Evolutionary conservation across 306 rosid genomes (phyloP).

Genomic region (Nissolia schottii): DNA sequence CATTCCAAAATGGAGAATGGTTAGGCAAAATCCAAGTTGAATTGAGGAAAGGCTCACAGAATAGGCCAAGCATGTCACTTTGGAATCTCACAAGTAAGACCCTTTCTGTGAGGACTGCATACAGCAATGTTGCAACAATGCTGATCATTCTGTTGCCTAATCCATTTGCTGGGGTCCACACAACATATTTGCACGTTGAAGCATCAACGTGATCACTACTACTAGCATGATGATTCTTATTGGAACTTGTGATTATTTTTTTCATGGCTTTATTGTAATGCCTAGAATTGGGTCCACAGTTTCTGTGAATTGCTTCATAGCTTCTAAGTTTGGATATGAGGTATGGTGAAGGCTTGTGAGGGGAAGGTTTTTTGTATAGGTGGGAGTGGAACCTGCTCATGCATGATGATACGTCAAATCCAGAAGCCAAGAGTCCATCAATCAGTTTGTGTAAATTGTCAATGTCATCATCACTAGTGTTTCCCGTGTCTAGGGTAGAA

Average conservation of each 20-base stretch:
- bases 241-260: conserved; percentile 28
- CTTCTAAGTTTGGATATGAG: conserved; percentile 48
- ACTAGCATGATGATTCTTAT: not conserved
- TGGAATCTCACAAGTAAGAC: conserved; percentile 48
- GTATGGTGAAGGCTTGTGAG: conserved; percentile 49
- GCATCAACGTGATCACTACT: no score
- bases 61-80: conserved; percentile 42
- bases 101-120: conserved; percentile 49
- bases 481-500: not conserved
- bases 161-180: conserved; percentile 46
- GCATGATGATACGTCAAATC: conserved; percentile 51
- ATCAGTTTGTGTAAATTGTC: conserved; percentile 29
- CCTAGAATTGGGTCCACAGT: conserved; percentile 43
- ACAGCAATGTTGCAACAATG: conserved; percentile 50
- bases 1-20: conserved; percentile 36
- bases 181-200: conserved; percentile 42
- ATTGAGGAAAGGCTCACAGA: conserved; percentile 61
- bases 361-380: conserved; percentile 35
- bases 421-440: conserved; percentile 43
- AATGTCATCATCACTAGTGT: not conserved
- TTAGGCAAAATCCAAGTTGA: conserved; percentile 54
- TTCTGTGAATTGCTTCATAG: conserved; percentile 48
- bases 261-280: conserved; percentile 29
- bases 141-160: conserved; percentile 58
- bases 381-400: conserved; percentile 45